Conservation (phyloP, 306 rosid genomes). For the Gastrolobium bilobum region DNA sequence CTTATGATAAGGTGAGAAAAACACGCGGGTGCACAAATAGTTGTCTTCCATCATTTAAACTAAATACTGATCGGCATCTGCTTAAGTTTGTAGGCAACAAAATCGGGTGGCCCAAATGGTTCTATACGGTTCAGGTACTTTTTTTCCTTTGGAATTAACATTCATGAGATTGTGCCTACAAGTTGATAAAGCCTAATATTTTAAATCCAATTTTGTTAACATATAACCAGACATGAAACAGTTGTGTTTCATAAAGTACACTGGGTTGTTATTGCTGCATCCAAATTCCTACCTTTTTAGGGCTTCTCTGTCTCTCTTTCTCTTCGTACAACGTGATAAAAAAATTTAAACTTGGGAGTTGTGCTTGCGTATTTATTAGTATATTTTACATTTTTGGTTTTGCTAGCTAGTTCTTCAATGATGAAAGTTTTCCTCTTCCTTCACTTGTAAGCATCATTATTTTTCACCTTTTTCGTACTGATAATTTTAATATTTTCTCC, state of each 20-base stretch:
- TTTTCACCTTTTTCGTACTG: constrained; percentile 30
- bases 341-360: not conserved
- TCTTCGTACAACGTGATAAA: not conserved
- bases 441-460: constrained; percentile 15
- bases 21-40: not conserved
- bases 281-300: constrained; percentile 1
- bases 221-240: not conserved
- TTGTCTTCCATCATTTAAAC: constrained; percentile 34
- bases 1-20: constrained; percentile 88
- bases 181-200: constrained; percentile 16
- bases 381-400: constrained; percentile 35
- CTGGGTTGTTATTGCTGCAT: constrained; percentile 25
- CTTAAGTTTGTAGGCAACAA: constrained; percentile 85
- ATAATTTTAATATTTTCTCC: constrained; percentile 28
- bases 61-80: constrained; percentile 50
- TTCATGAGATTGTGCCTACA: not conserved
- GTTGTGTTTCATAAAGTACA: constrained; percentile 19
- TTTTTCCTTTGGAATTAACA: constrained; percentile 35
- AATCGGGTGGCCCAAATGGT: constrained; percentile 96
- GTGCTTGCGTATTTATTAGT: not conserved
- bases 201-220: constrained; percentile 36
- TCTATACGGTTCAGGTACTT: constrained; percentile 90
- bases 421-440: constrained; percentile 2
- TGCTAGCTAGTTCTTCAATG: not conserved
- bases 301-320: not conserved